A percentile compares a stretch with the other conserved stretches of the same genome.
phyloP scores from a whole-genome alignment of 2,329 filamentous ascomycete species.

The Penicillium sp. region DNA sequence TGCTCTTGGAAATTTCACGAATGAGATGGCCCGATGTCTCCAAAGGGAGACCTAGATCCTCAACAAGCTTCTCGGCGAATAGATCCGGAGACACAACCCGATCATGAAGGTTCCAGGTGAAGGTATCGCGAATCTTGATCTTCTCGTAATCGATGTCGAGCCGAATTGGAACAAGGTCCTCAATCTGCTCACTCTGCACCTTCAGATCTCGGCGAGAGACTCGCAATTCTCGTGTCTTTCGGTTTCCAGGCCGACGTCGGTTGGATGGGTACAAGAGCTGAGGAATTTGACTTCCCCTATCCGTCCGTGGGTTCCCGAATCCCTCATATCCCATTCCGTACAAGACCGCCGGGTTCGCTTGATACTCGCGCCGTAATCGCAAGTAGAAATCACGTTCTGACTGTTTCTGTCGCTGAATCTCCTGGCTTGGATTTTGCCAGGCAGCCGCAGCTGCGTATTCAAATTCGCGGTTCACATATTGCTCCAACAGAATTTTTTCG shows the following conservation, averaged over 20 bases:
- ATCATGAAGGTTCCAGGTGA: conserved; percentile 98
- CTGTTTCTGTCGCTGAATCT: conserved; percentile 61
- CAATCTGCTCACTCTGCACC: conserved; percentile 82
- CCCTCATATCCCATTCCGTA: conserved; percentile 77
- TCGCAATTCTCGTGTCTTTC: conserved; percentile 69
- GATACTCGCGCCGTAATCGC: conserved; percentile 58
- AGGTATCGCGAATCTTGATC: conserved; percentile 91
- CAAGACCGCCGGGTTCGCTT: conserved; percentile 56
- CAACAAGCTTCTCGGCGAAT: conserved; percentile 85
- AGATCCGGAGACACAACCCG: conserved; percentile 74
- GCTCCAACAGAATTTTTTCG: conserved; percentile 56
- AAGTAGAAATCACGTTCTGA: conserved; percentile 70
- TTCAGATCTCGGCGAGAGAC: conserved; percentile 76
- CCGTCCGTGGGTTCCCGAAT: conserved; percentile 83
- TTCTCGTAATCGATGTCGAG: conserved; percentile 95
- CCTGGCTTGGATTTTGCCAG: conserved; percentile 54
- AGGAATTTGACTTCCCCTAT: conserved; percentile 61
- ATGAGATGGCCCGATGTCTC: conserved; percentile 58
- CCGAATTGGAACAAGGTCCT: conserved; percentile 86
- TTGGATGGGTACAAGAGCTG: conserved; percentile 76
- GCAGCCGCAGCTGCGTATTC: conserved; percentile 55
- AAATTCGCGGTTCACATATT: conserved; percentile 65
- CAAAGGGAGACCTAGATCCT: conserved; percentile 76
- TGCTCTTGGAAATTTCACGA: conserved; percentile 65
- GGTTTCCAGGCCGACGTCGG: conserved; percentile 72